Evolutionary conservation across 1,284 basidiomycete species (phyloP), one percentile per base, ranked within the genome.

Genomic region (Earliella scabrosa): DNA sequence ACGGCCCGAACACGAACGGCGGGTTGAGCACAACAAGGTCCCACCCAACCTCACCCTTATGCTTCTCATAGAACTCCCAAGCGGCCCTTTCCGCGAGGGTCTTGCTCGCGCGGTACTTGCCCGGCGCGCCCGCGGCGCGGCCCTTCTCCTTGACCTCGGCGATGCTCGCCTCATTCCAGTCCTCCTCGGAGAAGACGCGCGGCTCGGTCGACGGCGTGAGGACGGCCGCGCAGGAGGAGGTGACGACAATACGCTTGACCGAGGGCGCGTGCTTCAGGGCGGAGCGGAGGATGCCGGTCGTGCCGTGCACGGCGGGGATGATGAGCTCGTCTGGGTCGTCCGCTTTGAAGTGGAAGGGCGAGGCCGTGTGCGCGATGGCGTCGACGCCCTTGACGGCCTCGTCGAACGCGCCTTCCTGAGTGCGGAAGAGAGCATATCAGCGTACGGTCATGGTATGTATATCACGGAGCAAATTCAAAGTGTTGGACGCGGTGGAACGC

Each of bases 241-340:
- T 88, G 54, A 91, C 70, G 41, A 93, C 83, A 31, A 93, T 75
- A 0, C 90, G 82, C 68, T 85, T 81, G 54, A 91, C 76, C 18
- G 69, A 63, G 21, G 77, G 67, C 57, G 78, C 77, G 55, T 66
- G 46, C 47, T 63, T 51, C 13, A 63, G 56, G 3, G 63, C 67
- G 44, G 60, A 61, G 36, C 66, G 43, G 41, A 73, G 61, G 24
- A 73, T 55, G 38, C 64, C 56, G 5, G 44, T 47, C 11, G 72
- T 68, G 29, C 71, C 71, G 1, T 60, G 45, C 20, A 71, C 66
- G 5, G 71, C 69, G 34, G 68, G 71, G 2, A 39, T 16, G 56
- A 73, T 69, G 49, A 73, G 53, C 29, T 72, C 74, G 26, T 71
- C 50, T 16, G 75, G 75, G 46, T 75, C 69, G 16, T 69, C 64